Percentiles rank a stretch among this genome's conserved stretches.
Evolutionary conservation across 2,329 filamentous ascomycete species (phyloP).

Genomic region (Microdochium bolleyi): DNA sequence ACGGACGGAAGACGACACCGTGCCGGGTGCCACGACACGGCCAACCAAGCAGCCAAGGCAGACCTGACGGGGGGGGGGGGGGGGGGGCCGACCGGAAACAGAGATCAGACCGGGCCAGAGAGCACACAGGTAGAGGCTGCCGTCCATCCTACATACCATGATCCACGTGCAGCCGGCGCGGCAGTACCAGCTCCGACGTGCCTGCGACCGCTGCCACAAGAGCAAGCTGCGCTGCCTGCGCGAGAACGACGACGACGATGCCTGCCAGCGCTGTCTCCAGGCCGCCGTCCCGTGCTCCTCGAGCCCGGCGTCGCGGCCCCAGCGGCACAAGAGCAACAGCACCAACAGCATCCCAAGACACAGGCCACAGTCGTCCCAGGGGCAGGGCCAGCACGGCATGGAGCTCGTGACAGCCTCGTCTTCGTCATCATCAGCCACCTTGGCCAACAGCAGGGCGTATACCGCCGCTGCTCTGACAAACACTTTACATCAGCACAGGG

Average conservation of each 20-base stretch:
- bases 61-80: too few species aligned
- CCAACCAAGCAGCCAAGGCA: not conserved
- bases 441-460: not conserved
- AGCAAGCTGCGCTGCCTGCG: not conserved
- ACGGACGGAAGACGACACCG: not conserved
- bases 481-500: not conserved
- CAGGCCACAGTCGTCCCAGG: not conserved
- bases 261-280: not conserved
- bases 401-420: not conserved
- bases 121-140: not conserved
- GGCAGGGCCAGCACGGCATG: not conserved
- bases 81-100: not conserved
- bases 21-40: not conserved
- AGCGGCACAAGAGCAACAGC: not conserved
- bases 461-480: not conserved
- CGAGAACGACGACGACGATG: not conserved
- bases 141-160: not conserved
- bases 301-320: not conserved
- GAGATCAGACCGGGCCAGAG: not conserved
- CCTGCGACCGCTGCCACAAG: not conserved
- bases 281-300: not conserved
- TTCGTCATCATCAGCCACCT: not conserved
- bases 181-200: not conserved
- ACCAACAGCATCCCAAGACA: not conserved
- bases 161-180: not conserved